These are phyloP conservation scores for Clarireedia sp. DNA, from an alignment of 2,329 filamentous ascomycete species.

Conservation along the genomic window DNA sequence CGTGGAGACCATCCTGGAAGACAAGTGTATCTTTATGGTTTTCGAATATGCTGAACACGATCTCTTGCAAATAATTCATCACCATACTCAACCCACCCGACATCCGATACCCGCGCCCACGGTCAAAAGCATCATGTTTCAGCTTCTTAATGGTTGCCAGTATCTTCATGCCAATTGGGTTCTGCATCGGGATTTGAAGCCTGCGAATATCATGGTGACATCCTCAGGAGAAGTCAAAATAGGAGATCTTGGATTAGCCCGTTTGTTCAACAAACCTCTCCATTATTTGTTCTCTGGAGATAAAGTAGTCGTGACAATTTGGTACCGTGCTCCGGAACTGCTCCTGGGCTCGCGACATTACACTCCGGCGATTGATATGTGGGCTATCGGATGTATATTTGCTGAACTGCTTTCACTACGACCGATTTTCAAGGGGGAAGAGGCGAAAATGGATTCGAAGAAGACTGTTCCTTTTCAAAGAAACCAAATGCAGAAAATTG, in stretches of 20 bases:
- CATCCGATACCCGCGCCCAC: constrained; percentile 83
- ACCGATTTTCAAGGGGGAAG: constrained; percentile 97
- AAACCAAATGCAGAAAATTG: constrained; percentile 98
- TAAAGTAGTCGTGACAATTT: constrained; percentile 98
- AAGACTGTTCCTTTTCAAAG: constrained; percentile 96
- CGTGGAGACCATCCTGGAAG: constrained; percentile 92
- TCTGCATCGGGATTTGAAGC: constrained; percentile 91
- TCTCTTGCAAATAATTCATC: constrained; percentile 93
- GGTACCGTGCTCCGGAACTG: constrained; percentile 94
- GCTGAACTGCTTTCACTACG: constrained; percentile 83
- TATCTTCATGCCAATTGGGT: constrained; percentile 98
- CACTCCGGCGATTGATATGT: constrained; percentile 92
- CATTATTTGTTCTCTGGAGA: constrained; percentile 89
- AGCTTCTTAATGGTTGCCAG: constrained; percentile 87
- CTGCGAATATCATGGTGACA: constrained; percentile 98
- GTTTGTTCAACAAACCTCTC: constrained; percentile 88
- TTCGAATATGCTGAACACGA: constrained; percentile 99
- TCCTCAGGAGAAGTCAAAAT: constrained; percentile 86
- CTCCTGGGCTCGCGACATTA: constrained; percentile 92
- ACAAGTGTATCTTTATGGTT: constrained; percentile 99
- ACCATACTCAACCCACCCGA: constrained; percentile 79
- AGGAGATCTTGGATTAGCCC: constrained; percentile 84
- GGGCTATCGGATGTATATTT: constrained; percentile 97
- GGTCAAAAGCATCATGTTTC: constrained; percentile 90
- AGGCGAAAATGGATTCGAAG: constrained; percentile 98